These are phyloP conservation scores for Fraxinus sp. DNA, from an alignment of 305 asterid species.

Conservation along the genomic window DNA sequence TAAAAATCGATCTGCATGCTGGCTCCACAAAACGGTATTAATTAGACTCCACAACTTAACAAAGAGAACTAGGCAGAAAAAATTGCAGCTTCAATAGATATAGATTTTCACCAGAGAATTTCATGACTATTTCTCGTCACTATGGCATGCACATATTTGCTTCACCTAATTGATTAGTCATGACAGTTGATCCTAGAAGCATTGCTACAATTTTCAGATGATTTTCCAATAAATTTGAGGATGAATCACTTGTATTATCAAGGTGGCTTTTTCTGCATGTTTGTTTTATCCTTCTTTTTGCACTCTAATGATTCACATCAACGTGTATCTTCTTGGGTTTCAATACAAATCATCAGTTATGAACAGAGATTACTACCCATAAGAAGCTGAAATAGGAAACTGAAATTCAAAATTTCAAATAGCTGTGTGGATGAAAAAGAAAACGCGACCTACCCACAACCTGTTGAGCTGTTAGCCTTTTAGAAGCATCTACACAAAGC, in stretches of 20 bases:
- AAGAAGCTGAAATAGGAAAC: conserved; percentile 2
- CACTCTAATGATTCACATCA: not conserved
- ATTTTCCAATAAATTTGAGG: not conserved
- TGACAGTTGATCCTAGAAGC: not conserved
- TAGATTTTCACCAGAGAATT: not conserved
- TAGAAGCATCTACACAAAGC: conserved; percentile 61
- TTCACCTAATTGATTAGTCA: not conserved
- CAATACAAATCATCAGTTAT: not conserved
- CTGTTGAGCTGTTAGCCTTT: conserved; percentile 64
- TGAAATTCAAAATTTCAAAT: not conserved
- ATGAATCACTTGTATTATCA: not conserved
- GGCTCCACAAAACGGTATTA: not conserved
- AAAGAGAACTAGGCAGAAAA: not conserved
- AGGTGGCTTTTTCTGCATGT: not conserved
- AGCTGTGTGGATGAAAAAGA: conserved; percentile 4
- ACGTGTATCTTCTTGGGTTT: not conserved
- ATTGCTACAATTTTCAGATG: not conserved
- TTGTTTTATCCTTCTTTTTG: not conserved
- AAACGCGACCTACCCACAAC: conserved; percentile 49
- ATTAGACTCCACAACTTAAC: not conserved
- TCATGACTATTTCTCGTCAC: not conserved
- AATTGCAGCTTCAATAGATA: not conserved
- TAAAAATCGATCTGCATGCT: not conserved
- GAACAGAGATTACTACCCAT: not conserved
- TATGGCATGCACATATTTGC: not conserved